Base-by-base conservation (phyloP, 2,329 filamentous ascomycete genomes). In the Cytospora mali region DNA sequence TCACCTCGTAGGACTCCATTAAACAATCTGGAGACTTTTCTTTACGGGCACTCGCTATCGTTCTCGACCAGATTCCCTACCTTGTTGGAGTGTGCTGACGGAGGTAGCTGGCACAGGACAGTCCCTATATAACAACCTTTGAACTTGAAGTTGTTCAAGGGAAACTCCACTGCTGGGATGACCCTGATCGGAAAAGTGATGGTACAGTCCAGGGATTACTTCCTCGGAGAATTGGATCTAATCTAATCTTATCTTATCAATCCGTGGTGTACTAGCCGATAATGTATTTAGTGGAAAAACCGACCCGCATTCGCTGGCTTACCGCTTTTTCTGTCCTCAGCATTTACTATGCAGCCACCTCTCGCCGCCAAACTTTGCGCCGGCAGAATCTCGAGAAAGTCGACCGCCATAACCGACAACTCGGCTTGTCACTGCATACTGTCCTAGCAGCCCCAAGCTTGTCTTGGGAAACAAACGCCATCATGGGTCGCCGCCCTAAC, bases 401-500 rank as follows among this genome's bases (percentile, higher is more conserved):
- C 58, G 53, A 60, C 58, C 28, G 14, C 42, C 42, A 46, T n/a
- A 6, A 23, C 13, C n/a, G 14, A 23, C n/a, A n/a, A 46, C n/a
- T 23, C 21, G 42, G 10, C 7, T 48, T 35, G 28, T 18, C 31
- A 60, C 35, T 29, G 18, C 21, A 13, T 52, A 11, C 9, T 46
- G 13, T 46, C n/a, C 1, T 10, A 49, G 16, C 35, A 48, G 11
- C 16, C 27, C 39, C 51, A 54, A 60, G 58, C 51, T 39, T 54
- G 58, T 54, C 50, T 60, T 54, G 58, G 51, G 52, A 60, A 52
- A 52, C 58, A 60, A 35, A 48, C 16, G 48, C 58, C 61, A 55
- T 42, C 35, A 94, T 94, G 92, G 92, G 92, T 74, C 86, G 92
- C 73, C 89, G 89, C 77, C 92, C 91, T 68, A 94, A 95, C 76